Base-by-base conservation (phyloP, 2,329 filamentous ascomycete species). In the Colletotrichum salicis region DNA sequence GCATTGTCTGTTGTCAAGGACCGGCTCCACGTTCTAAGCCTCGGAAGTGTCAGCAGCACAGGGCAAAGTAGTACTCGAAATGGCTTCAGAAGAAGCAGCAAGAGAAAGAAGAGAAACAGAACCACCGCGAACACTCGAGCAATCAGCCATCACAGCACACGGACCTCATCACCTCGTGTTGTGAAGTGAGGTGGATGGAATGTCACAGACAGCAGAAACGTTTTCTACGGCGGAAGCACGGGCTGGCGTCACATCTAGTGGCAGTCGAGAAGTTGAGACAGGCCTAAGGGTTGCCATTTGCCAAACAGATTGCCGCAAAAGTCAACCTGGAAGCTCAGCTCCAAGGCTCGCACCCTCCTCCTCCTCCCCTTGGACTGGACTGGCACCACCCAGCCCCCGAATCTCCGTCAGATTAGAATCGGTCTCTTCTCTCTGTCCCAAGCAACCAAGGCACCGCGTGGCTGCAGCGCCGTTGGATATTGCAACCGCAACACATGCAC, bases 181-280 rank as follows among this genome's bases (percentile, higher is more conserved):
- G 48, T 52, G 33, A 59, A 58, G 65, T 69, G 69, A 37, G 65
- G 60, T 55, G 64, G n/a, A 48, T 59, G 45, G 45, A 27, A 48
- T 48, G 24, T 13, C 60, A 59, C 59, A 69, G 59, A 64, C 48
- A 48, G 29, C 55, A 64, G 65, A 70, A 55, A 64, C 45, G 65
- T 70, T 64, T 72, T 64, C 70, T 52, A 72, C 65, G 35, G 31
- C 65, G 41, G 64, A 60, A 56, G 70, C 70, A 70, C 70, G 66
- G 70, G 31, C 65, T 72, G 65, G 70, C 65, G 70, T 70, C 65
- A 64, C 48, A 68, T 71, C 55, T 70, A 64, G 66, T 48, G 64
- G 59, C 48, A 59, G 31, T 56, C 37, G 29, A 54, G 54, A 31
- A 69, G 45, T 64, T 59, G 60, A 69, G 59, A 70, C 59, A 62